Conservation (phyloP, 75 land plant species). For the Pinus taeda region DNA sequence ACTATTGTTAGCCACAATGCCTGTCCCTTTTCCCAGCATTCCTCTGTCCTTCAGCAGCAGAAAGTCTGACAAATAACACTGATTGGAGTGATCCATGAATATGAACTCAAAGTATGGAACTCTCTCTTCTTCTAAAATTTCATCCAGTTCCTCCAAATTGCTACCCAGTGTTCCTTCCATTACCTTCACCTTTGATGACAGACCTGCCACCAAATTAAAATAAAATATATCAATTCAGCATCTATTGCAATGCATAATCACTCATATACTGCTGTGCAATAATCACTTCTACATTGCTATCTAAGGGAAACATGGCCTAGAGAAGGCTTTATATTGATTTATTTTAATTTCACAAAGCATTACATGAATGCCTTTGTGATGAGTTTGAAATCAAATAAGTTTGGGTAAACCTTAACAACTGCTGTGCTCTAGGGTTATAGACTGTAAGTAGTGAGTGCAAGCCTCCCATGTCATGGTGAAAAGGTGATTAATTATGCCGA, state of each 20-base stretch:
- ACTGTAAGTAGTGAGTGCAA: too few species aligned
- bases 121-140: neutral
- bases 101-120: constrained; percentile 12
- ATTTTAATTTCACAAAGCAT: neutral
- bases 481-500: too few species aligned
- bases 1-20: constrained; percentile 13
- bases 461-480: too few species aligned
- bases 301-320: neutral
- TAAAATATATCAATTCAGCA: neutral
- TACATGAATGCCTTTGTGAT: neutral
- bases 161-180: constrained; percentile 7
- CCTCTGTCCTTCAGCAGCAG: constrained; percentile 4
- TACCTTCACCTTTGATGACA: constrained; percentile 8
- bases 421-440: too few species aligned
- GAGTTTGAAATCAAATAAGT: neutral
- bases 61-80: constrained; percentile 15
- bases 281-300: neutral
- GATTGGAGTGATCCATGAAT: constrained; percentile 22
- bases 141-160: constrained; percentile 3
- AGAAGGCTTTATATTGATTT: neutral
- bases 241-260: neutral
- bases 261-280: too few species aligned
- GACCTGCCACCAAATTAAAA: neutral
- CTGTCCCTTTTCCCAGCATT: constrained; percentile 20
- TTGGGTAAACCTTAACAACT: neutral